These are phyloP conservation scores for Hypoxylon sp. DNA, from an alignment of 2,329 filamentous ascomycete species.

Conservation along the genomic window DNA sequence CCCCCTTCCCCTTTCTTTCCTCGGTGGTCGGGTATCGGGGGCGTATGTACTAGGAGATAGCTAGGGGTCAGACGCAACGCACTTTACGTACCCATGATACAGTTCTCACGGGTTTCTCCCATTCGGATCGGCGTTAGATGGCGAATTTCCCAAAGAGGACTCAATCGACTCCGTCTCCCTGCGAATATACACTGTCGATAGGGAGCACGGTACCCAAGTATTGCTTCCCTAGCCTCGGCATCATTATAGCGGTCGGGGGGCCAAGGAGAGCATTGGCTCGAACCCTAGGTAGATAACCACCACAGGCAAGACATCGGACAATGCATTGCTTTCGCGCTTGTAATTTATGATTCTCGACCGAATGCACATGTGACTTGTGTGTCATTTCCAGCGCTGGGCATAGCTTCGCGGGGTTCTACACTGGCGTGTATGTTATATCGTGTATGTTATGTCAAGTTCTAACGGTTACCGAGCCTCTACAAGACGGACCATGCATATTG, in stretches of 20 bases:
- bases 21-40: conserved; percentile 9
- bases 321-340: conserved; percentile 26
- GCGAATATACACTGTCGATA: conserved; percentile 2
- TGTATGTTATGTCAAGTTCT: too few relatives aligned
- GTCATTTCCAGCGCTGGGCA: neutral
- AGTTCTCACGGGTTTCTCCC: neutral
- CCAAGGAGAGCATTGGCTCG: neutral
- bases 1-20: conserved; percentile 22
- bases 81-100: conserved; percentile 6
- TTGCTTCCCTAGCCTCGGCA: conserved; percentile 3
- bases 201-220: conserved; percentile 3
- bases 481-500: too few relatives aligned
- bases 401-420: neutral
- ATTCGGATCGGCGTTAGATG: conserved; percentile 4
- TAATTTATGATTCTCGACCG: neutral
- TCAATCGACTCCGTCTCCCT: neutral
- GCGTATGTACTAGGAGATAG: conserved; percentile 8
- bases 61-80: conserved; percentile 5
- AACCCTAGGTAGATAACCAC: conserved; percentile 17
- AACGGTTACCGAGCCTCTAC: too few relatives aligned
- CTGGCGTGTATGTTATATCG: too few relatives aligned
- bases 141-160: neutral
- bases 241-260: conserved; percentile 2
- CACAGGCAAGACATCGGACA: conserved; percentile 18
- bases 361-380: neutral